These are phyloP conservation scores for Trichomonas gallinae DNA, from an alignment of 208 protist genomes.

Conservation along the genomic window DNA sequence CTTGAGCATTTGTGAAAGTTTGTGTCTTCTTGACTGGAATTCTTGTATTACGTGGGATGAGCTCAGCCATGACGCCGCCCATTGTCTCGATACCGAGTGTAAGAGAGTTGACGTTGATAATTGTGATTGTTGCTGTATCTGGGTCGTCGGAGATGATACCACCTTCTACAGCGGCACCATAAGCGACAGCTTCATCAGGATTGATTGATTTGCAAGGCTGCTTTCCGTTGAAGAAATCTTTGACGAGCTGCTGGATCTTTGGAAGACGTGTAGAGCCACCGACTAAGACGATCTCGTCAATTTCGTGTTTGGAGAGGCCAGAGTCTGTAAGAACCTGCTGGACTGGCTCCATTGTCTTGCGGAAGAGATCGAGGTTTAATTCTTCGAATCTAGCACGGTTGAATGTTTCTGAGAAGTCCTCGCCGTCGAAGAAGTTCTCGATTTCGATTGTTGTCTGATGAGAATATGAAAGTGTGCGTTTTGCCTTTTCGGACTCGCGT, in stretches of 20 bases:
- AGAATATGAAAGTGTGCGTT: slow-evolving; percentile 63
- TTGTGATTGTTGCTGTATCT: too few species aligned
- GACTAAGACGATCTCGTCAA: slow-evolving; percentile 86
- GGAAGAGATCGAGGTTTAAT: too few species aligned
- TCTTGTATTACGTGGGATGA: too few species aligned
- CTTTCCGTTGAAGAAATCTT: too few species aligned
- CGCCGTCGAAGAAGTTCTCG: too few species aligned
- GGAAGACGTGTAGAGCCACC: slow-evolving; percentile 84
- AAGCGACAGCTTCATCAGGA: slow-evolving; percentile 93
- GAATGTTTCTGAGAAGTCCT: too few species aligned
- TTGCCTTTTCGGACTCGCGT: slow-evolving; percentile 69
- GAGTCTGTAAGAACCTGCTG: slow-evolving; percentile 73
- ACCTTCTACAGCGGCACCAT: slow-evolving; percentile 88
- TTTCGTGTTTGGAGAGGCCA: slow-evolving; percentile 70
- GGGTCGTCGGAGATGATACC: slow-evolving; percentile 78
- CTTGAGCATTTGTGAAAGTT: slow-evolving; percentile 78
- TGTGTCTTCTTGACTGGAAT: slow-evolving; percentile 73
- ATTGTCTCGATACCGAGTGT: slow-evolving; percentile 81
- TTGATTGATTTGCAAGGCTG: too few species aligned
- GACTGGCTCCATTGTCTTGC: slow-evolving; percentile 50
- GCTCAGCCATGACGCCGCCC: slow-evolving; percentile 73
- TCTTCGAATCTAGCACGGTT: too few species aligned
- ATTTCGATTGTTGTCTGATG: slow-evolving; percentile 60
- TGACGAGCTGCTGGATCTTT: too few species aligned
- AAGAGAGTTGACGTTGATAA: too few species aligned